A percentile compares a stretch with the other conserved stretches of the same genome.
phyloP scores from a whole-genome alignment of 2,329 filamentous ascomycete genomes.

The Leptographium wingfieldii region DNA sequence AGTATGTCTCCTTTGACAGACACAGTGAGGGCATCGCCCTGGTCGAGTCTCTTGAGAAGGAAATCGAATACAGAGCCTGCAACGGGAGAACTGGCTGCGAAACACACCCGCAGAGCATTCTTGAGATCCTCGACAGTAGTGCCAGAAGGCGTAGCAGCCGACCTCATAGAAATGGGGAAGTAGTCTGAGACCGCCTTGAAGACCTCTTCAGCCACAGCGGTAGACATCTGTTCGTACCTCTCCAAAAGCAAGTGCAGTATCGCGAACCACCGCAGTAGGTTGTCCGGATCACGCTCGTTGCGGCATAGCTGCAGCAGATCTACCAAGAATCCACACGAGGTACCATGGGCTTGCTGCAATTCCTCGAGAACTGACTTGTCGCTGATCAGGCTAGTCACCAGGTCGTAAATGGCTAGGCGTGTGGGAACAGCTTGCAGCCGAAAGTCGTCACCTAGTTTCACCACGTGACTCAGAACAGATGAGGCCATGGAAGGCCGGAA shows the following conservation, averaged over 20 bases:
- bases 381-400: conserved; percentile 32
- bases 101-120: conserved; percentile 37
- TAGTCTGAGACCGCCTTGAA: conserved; percentile 47
- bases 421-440: conserved; percentile 38
- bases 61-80: conserved; percentile 37
- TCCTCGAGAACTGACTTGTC: conserved; percentile 16
- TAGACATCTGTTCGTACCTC: conserved; percentile 27
- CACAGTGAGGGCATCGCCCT: conserved; percentile 44
- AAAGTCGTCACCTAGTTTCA: conserved; percentile 43
- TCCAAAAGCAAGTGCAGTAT: conserved; percentile 32
- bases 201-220: conserved; percentile 34
- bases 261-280: conserved; percentile 44
- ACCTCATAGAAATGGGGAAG: conserved; percentile 46
- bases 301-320: conserved; percentile 38
- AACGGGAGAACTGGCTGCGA: conserved; percentile 35
- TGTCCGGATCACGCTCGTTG: conserved; percentile 43
- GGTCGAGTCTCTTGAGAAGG: conserved; percentile 43
- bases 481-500: conserved; percentile 36
- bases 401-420: conserved; percentile 37
- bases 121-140: conserved; percentile 47
- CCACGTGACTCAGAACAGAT: conserved; percentile 36
- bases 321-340: conserved; percentile 31
- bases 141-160: conserved; percentile 33
- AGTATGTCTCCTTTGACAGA: conserved; percentile 46
- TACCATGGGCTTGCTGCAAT: conserved; percentile 31